Evolutionary conservation across 371 early-diverging fungal genomes (phyloP).

Genomic region (Syncephalastrum racemosum): DNA sequence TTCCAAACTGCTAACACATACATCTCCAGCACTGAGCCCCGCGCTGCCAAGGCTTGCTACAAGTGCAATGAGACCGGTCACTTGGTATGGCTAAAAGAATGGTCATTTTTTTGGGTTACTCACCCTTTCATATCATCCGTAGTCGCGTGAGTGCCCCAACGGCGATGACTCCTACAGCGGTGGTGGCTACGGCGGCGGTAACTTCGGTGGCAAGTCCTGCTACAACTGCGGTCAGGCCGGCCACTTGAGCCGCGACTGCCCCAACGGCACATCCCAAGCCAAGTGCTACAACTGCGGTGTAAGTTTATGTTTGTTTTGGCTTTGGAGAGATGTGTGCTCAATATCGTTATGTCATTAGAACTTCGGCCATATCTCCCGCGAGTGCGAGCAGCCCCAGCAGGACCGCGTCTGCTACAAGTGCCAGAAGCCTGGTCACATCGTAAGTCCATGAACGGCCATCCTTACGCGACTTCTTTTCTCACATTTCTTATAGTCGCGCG

Average conservation of each 20-base stretch:
- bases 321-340: neutral
- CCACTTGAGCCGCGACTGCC: constrained; percentile 47
- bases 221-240: constrained; percentile 61
- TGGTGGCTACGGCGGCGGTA: constrained; percentile 27
- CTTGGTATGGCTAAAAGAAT: constrained; percentile 30
- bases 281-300: constrained; percentile 75
- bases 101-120: constrained; percentile 3
- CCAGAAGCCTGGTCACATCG: constrained; percentile 56
- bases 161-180: constrained; percentile 29
- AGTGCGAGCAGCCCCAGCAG: constrained; percentile 44
- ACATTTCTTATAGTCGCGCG: constrained; percentile 20
- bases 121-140: neutral
- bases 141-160: constrained; percentile 61
- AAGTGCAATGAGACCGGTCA: constrained; percentile 64
- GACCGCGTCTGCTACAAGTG: constrained; percentile 69
- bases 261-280: constrained; percentile 43
- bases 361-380: constrained; percentile 51
- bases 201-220: constrained; percentile 36
- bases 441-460: constrained; percentile 13
- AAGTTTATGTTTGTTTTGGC: constrained; percentile 9
- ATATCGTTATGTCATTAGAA: constrained; percentile 15
- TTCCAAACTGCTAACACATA: too few relatives aligned
- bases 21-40: constrained; percentile 51
- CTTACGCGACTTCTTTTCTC: neutral
- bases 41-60: constrained; percentile 58